A percentile compares a stretch with the other conserved stretches of the same genome.
Conservation (phyloP, 129 eudicot species). For the Arctium minus region DNA sequence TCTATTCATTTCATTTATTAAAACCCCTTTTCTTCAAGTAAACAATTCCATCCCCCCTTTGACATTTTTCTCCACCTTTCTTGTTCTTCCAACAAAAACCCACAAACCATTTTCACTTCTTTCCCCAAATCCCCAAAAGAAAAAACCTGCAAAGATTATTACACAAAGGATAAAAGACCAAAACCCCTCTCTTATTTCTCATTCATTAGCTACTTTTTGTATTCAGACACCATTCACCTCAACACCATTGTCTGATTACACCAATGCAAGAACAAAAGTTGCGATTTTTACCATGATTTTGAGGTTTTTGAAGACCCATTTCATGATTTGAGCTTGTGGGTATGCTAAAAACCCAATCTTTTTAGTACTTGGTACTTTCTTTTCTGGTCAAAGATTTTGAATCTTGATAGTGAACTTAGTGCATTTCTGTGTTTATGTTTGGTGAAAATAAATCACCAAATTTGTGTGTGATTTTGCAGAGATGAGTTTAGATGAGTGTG, state of each 20-base stretch:
- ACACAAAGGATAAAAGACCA: conserved; percentile 39
- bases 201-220: not conserved
- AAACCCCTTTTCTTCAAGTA: conserved; percentile 9
- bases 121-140: conserved; percentile 31
- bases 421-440: conserved; percentile 15
- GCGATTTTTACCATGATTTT: conserved; percentile 22
- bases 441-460: conserved; percentile 6
- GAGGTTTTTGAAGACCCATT: conserved; percentile 42
- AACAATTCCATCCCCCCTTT: conserved; percentile 18
- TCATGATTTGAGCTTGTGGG: conserved; percentile 37
- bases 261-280: conserved; percentile 38
- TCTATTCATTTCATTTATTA: conserved; percentile 19
- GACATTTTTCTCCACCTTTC: conserved; percentile 30
- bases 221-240: conserved; percentile 18
- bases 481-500: conserved; percentile 55
- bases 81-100: conserved; percentile 26
- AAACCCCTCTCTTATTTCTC: conserved; percentile 15
- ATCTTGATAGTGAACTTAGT: not conserved
- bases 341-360: conserved; percentile 37
- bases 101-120: conserved; percentile 28
- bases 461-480: conserved; percentile 33
- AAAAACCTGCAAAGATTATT: conserved; percentile 11
- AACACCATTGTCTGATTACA: conserved; percentile 18
- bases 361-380: conserved; percentile 35
- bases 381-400: conserved; percentile 29